These are phyloP conservation scores for Amylocarpus encephaloides DNA, from an alignment of 2,329 filamentous ascomycete genomes.

Conservation along the genomic window DNA sequence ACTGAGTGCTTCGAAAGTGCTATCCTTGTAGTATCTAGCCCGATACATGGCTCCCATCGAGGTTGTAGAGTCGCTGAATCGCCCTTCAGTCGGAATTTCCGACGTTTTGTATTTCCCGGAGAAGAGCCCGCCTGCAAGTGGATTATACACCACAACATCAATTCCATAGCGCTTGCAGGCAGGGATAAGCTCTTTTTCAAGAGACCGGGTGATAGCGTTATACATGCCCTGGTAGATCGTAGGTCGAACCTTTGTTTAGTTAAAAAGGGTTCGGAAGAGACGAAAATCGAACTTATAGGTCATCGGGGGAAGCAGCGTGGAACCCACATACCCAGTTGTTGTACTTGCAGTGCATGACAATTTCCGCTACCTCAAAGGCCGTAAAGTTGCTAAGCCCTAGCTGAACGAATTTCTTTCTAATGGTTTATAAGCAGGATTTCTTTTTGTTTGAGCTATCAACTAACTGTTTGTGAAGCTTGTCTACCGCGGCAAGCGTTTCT, in stretches of 20 bases:
- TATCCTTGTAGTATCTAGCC: slow-evolving; percentile 55
- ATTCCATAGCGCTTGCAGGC: slow-evolving; percentile 70
- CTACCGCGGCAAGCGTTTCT: slow-evolving; percentile 69
- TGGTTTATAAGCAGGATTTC: slow-evolving; percentile 27
- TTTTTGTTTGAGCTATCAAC: slow-evolving; percentile 1
- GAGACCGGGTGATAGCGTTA: slow-evolving; percentile 69
- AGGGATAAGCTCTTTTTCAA: slow-evolving; percentile 69
- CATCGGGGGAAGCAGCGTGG: not conserved
- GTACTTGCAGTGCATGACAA: slow-evolving; percentile 71
- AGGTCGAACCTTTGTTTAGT: slow-evolving; percentile 40
- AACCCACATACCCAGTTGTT: slow-evolving; percentile 52
- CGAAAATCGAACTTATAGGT: not conserved
- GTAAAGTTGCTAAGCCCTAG: slow-evolving; percentile 81
- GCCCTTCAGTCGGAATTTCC: slow-evolving; percentile 54
- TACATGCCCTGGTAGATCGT: slow-evolving; percentile 84
- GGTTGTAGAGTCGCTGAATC: slow-evolving; percentile 53
- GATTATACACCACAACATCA: slow-evolving; percentile 77
- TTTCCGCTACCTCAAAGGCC: slow-evolving; percentile 81
- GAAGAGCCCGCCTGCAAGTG: slow-evolving; percentile 73
- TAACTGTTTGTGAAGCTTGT: slow-evolving; percentile 68
- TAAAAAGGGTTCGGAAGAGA: not conserved
- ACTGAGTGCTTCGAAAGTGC: slow-evolving; percentile 53
- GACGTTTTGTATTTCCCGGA: slow-evolving; percentile 58
- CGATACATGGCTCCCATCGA: slow-evolving; percentile 45
- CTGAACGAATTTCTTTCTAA: slow-evolving; percentile 67